Base-by-base conservation (phyloP, 768 basidiomycete genomes). In the Panaeolus papilionaceus region DNA sequence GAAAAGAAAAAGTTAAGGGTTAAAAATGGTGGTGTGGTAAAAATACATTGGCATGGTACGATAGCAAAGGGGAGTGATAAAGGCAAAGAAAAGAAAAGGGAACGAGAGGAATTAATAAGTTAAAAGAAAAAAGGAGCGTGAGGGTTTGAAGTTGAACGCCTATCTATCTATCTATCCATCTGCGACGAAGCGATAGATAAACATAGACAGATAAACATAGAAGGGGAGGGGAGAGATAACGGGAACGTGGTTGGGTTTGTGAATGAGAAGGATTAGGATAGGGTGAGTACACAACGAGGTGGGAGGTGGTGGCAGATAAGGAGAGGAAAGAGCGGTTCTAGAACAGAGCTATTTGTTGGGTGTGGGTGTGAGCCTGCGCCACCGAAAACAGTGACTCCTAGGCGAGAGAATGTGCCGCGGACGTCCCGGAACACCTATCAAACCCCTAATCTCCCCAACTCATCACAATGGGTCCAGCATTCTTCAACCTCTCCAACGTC, bases 401-500 rank as follows among this genome's bases (percentile, higher is more conserved):
- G 42, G 42, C 16, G 11, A 44, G 42, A 9, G 12, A 4, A 16
- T 40, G 39, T 33, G 33, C 33, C 5, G 39, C 14, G 39, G 14
- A 4, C 16, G 14, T 16, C 14, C 42, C 12, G 8, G 4, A 10
- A 10, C 42, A 42, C 4, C 47, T 5, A 23, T 26, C 47, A 18
- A 45, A 23, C 49, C 28, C 54, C 16, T 37, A 58, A 33, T 58
- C 54, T 10, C 54, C 54, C 54, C 54, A 58, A 16, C 54, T 58
- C 54, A 58, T 58, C 8, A 58, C 54, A 58, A 58, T 14, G 14
- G 54, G 54, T 28, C 54, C 54, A 58, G 54, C 10, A 58, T 58
- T 58, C 54, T 33, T 11, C 54, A 58, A 16, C 28, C 16, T 58
- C 54, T 58, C 11, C 54, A 58, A 14, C 54, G 54, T 58, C 54